These are phyloP conservation scores for Talaromyces atroroseus DNA, from an alignment of 2,329 filamentous ascomycete species.

Conservation along the genomic window DNA sequence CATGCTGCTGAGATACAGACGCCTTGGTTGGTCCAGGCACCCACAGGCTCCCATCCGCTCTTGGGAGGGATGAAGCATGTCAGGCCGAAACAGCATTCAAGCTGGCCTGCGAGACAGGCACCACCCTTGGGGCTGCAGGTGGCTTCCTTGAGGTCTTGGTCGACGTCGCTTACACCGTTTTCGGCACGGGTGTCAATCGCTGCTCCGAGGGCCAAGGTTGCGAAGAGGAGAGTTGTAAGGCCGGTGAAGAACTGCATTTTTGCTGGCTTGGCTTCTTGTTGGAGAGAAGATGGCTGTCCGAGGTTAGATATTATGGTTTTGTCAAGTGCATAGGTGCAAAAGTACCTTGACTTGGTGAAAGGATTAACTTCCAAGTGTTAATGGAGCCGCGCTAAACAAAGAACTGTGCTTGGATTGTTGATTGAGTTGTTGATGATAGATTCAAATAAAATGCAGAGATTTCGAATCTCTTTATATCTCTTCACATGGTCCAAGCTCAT, in stretches of 20 bases:
- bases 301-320: background rate
- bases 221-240: conserved; percentile 10
- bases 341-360: background rate
- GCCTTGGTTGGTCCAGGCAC: background rate
- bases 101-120: background rate
- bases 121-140: conserved; percentile 10
- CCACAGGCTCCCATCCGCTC: conserved; percentile 8
- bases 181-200: conserved; percentile 9
- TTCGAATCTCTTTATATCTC: conserved; percentile 4
- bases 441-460: background rate
- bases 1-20: conserved; percentile 4
- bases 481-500: background rate
- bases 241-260: conserved; percentile 14
- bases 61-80: conserved; percentile 9
- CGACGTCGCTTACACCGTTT: background rate
- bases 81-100: conserved; percentile 7
- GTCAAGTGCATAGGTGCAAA: background rate
- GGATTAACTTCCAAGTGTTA: background rate
- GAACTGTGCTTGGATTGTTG: background rate
- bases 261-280: background rate
- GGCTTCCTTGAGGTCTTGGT: background rate
- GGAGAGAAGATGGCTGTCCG: background rate
- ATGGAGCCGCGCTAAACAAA: background rate
- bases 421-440: background rate
- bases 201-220: conserved; percentile 11